These are phyloP conservation scores for Tetramitus jugosus DNA, from an alignment of 208 protist genomes.

Conservation along the genomic window DNA sequence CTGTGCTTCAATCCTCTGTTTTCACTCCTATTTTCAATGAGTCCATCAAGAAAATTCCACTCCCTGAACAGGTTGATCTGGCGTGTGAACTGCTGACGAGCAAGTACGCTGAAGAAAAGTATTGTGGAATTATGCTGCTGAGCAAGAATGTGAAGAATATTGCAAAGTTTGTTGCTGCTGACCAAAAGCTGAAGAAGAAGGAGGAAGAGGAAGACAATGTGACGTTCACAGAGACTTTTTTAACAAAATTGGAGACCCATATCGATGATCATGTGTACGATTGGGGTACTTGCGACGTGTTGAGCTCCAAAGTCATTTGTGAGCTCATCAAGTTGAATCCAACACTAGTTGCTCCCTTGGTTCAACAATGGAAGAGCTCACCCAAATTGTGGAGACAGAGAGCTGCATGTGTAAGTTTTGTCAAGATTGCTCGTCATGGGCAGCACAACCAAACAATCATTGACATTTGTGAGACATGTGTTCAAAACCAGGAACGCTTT, in stretches of 20 bases:
- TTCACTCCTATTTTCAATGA: not conserved
- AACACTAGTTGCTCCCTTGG: not conserved
- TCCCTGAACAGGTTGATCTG: not conserved
- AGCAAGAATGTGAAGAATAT: not conserved
- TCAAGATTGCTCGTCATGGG: not conserved
- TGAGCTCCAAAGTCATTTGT: not conserved
- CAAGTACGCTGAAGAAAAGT: not conserved
- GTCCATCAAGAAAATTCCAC: not conserved
- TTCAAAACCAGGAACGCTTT: not conserved
- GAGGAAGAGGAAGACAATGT: not conserved
- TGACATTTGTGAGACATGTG: not conserved
- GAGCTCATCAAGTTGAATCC: not conserved
- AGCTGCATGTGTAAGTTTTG: conserved; percentile 3
- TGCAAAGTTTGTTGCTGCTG: not conserved
- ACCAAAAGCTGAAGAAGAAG: not conserved
- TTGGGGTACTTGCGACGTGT: not conserved
- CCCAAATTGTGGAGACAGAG: not conserved
- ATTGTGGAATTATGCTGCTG: not conserved
- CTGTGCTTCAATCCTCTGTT: not conserved
- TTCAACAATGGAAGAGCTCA: not conserved
- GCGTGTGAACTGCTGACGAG: not conserved
- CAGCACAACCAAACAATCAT: not conserved
- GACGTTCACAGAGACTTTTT: not conserved
- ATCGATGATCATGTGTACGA: not conserved
- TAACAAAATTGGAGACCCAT: not conserved